Base-by-base conservation (phyloP, 2,329 filamentous ascomycete genomes). In the Alternaria angustiovoidea region DNA sequence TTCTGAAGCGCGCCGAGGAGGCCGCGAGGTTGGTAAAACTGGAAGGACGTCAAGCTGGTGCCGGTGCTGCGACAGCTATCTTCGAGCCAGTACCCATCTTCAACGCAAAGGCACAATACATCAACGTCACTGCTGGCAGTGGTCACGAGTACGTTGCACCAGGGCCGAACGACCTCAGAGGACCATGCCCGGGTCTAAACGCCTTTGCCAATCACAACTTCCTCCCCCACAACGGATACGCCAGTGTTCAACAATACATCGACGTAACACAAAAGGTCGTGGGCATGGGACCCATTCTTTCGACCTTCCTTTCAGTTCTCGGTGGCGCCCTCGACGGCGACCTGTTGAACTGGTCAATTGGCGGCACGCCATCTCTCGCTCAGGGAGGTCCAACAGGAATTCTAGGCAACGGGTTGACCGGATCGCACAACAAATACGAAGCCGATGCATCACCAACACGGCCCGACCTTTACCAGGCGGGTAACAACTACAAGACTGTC, bases 381-480 rank as follows among this genome's bases (percentile, higher is more conserved):
- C 67, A 71, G 46, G 67, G 63, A 12, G 66, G 67, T 7, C 41
- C 46, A 2, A 70, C 67, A 2, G 67, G 69, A 5, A 30, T 66
- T 4, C 48, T 71, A 7, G 67, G 59, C 8, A 71, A 71, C 14
- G 67, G 67, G 0, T 55, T 71, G 9, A 59, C 34, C 12, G 69
- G 69, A 7, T 67, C 63, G 5, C 69, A 71, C 61, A 71, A 71
- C 59, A 70, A 70, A 34, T 71, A 70, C 30, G 69, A 71, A 36
- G 53, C 57, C 4, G 69, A 71, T 59, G 69, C 63, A 5, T 71
- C 69, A 9, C 69, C 67, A 14, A 71, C 69, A 4, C 57, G 69
- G 6, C 63, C 66, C 0, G 69, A 71, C 41, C 60, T 70, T 1
- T 70, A 70, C 46, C 56, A 71, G 26, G 59, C 57, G 16, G 67